Percentiles rank a stretch among this genome's conserved stretches.
Evolutionary conservation across 108 stramenopile species (phyloP).

Genomic region (Seminavis robusta): DNA sequence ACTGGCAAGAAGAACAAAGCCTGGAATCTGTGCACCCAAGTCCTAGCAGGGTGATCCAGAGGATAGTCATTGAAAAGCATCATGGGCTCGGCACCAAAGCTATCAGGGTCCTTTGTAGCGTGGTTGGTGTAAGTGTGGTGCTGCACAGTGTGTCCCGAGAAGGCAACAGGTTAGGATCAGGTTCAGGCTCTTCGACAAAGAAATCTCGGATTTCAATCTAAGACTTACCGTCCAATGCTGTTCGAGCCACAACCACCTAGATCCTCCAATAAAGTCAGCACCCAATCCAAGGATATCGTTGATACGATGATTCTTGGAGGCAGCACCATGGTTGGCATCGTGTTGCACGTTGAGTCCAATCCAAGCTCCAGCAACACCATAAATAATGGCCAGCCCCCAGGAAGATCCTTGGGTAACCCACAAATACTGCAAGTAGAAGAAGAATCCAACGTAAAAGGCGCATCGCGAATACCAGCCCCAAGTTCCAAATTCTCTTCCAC

Average conservation of each 20-base stretch:
- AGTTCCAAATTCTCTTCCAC: constrained; percentile 84
- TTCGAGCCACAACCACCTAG: constrained; percentile 88
- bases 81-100: constrained; percentile 82
- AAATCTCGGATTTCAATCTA: too few species aligned
- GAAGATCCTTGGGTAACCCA: constrained; percentile 56
- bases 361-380: constrained; percentile 72
- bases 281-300: constrained; percentile 86
- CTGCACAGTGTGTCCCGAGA: not conserved
- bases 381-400: constrained; percentile 57
- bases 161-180: too few species aligned
- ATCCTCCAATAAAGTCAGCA: constrained; percentile 85
- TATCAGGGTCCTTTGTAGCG: constrained; percentile 73
- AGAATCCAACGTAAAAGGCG: constrained; percentile 59
- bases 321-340: constrained; percentile 95
- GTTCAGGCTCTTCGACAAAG: too few species aligned
- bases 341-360: constrained; percentile 94
- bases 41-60: constrained; percentile 56
- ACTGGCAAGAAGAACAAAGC: constrained; percentile 64
- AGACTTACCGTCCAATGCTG: constrained; percentile 83
- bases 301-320: constrained; percentile 71
- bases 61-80: constrained; percentile 84
- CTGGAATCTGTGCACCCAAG: constrained; percentile 73
- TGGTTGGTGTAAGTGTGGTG: constrained; percentile 86
- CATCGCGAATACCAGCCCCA: constrained; percentile 71
- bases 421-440: constrained; percentile 61